phyloP scores from a whole-genome alignment of 2,329 filamentous ascomycete species.

The Cladophialophora immunda region DNA sequence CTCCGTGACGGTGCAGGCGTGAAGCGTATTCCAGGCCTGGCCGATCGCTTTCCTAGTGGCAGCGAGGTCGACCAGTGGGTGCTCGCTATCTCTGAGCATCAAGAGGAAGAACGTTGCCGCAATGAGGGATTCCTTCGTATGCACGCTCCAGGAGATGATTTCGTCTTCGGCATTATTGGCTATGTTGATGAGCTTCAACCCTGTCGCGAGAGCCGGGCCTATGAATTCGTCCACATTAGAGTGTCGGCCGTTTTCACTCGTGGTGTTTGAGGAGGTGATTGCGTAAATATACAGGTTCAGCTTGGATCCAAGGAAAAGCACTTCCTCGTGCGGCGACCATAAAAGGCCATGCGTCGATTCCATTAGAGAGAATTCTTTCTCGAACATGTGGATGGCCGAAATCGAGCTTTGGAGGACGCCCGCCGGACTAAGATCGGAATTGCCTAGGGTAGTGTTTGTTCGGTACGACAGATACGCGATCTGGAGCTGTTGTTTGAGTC shows the following conservation, averaged over 20 bases:
- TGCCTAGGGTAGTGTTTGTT: constrained; percentile 19
- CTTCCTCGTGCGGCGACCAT: constrained; percentile 20
- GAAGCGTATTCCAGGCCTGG: constrained; percentile 18
- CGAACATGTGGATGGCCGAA: constrained; percentile 23
- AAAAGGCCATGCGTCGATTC: constrained; percentile 19
- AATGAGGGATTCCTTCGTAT: constrained; percentile 22
- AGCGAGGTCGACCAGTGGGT: constrained; percentile 21
- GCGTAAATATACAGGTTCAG: constrained; percentile 21
- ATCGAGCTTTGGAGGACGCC: constrained; percentile 21
- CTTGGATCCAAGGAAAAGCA: constrained; percentile 16
- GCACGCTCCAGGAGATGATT: constrained; percentile 24
- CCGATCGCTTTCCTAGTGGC: constrained; percentile 19
- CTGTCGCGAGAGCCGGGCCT: constrained; percentile 16
- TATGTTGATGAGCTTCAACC: constrained; percentile 15
- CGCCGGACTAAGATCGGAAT: constrained; percentile 21
- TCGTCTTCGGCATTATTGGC: constrained; percentile 17
- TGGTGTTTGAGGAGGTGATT: constrained; percentile 17
- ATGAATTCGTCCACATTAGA: constrained; percentile 22
- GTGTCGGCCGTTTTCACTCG: constrained; percentile 16
- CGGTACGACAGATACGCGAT: constrained; percentile 21
- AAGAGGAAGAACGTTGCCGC: constrained; percentile 23
- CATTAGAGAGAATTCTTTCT: constrained; percentile 21
- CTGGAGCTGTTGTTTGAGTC: constrained; percentile 21
- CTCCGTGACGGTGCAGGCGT: constrained; percentile 18
- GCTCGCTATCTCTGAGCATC: constrained; percentile 20